Conservation (phyloP, 306 rosid species). For the Begonia masoniana region DNA sequence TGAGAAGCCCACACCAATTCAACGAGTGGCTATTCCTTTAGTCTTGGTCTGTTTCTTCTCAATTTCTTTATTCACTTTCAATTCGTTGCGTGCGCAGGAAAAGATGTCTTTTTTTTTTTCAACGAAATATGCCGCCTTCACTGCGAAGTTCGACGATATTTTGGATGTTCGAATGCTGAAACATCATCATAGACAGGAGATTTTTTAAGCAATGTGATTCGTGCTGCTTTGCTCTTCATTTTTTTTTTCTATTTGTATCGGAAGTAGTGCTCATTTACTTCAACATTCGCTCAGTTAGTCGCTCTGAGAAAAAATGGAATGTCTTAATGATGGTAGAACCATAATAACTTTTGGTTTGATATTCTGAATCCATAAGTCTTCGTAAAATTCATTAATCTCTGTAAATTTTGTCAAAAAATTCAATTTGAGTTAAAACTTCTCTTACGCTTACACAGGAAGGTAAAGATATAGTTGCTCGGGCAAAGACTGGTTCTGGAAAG, state of each 20-base stretch:
- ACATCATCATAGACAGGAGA: too few relatives aligned
- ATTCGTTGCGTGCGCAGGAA: neutral
- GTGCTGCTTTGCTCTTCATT: neutral
- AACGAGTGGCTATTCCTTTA: slow-evolving; percentile 65
- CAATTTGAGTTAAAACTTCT: neutral
- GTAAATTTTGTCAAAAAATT: neutral
- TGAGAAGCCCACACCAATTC: slow-evolving; percentile 72
- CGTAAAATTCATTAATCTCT: neutral
- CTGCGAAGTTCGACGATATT: neutral
- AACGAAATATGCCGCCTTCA: neutral
- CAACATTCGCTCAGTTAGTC: neutral
- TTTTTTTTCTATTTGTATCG: neutral
- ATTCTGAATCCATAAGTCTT: neutral
- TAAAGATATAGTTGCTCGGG: slow-evolving; percentile 88
- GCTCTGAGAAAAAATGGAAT: neutral
- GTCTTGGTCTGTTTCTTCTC: slow-evolving; percentile 22
- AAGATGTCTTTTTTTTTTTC: neutral
- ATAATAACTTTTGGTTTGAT: slow-evolving; percentile 1
- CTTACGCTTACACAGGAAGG: slow-evolving; percentile 43
- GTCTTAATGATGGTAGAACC: neutral
- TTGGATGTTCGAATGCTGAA: neutral
- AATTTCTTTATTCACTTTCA: neutral
- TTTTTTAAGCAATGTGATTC: neutral
- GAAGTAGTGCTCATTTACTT: too few relatives aligned
- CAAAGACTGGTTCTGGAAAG: slow-evolving; percentile 93